Evolutionary conservation across 192 early-diverging fungal species (phyloP).

Genomic region (Borealophlyctis nickersoniae): DNA sequence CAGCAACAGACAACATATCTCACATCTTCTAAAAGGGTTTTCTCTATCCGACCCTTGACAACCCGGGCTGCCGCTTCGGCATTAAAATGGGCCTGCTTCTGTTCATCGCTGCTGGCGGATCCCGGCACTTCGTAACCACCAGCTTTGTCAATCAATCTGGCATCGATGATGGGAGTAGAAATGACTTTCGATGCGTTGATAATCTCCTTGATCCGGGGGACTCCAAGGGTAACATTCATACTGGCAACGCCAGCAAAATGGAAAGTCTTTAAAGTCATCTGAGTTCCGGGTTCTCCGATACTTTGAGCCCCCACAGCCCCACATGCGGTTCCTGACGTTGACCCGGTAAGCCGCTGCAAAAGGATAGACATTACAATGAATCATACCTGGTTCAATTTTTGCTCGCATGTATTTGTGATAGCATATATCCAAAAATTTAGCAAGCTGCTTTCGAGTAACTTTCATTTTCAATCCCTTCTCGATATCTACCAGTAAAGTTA

Average conservation of each 20-base stretch:
- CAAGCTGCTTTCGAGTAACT: conserved; percentile 73
- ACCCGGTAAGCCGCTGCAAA: background rate
- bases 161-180: conserved; percentile 85
- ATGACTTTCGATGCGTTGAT: conserved; percentile 98
- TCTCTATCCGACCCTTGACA: conserved; percentile 95
- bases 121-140: conserved; percentile 34
- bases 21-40: conserved; percentile 81
- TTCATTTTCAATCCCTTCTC: conserved; percentile 31
- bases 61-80: conserved; percentile 81
- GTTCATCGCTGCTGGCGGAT: conserved; percentile 14
- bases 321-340: conserved; percentile 77
- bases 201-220: conserved; percentile 99
- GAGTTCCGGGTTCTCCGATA: conserved; percentile 98
- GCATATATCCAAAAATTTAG: conserved; percentile 74
- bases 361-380: background rate
- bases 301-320: conserved; percentile 96
- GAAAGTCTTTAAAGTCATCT: conserved; percentile 99
- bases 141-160: conserved; percentile 57
- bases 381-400: conserved; percentile 85
- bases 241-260: conserved; percentile 99
- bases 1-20: background rate
- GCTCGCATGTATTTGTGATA: conserved; percentile 80
- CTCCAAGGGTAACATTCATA: conserved; percentile 99
- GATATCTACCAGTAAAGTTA: conserved; percentile 8
- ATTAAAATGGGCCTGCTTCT: conserved; percentile 14